These are phyloP conservation scores for Pestalotiopsis sp. DNA, from an alignment of 2,329 filamentous ascomycete genomes.

Conservation along the genomic window DNA sequence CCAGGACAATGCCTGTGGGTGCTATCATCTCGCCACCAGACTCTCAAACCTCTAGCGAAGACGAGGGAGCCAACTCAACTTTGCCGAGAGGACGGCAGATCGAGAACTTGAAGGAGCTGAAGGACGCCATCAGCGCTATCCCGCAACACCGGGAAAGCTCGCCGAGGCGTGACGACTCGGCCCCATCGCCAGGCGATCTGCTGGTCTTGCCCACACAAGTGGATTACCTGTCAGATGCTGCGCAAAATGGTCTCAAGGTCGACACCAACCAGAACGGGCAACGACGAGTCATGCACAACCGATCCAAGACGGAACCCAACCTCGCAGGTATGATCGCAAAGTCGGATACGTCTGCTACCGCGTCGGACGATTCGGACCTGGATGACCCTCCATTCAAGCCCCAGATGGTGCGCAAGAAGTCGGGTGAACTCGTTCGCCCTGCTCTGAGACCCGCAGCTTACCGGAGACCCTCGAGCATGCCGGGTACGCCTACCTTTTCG, in stretches of 20 bases:
- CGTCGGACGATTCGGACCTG: slow-evolving; percentile 61
- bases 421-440: slow-evolving; percentile 91
- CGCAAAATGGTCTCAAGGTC: slow-evolving; percentile 41
- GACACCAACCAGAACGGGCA: slow-evolving; percentile 34
- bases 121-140: slow-evolving; percentile 82
- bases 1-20: slow-evolving; percentile 73
- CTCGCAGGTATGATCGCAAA: slow-evolving; percentile 40
- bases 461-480: slow-evolving; percentile 91
- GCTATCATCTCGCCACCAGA: slow-evolving; percentile 92
- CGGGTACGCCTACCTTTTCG: slow-evolving; percentile 90
- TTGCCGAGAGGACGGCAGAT: slow-evolving; percentile 45
- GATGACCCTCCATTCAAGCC: slow-evolving; percentile 68
- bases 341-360: slow-evolving; percentile 49
- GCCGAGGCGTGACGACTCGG: slow-evolving; percentile 39
- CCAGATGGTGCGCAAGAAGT: slow-evolving; percentile 97
- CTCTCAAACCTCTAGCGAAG: slow-evolving; percentile 72
- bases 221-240: slow-evolving; percentile 33
- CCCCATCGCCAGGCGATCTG: slow-evolving; percentile 32
- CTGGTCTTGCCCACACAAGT: slow-evolving; percentile 38
- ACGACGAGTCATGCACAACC: slow-evolving; percentile 50
- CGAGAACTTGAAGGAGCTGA: slow-evolving; percentile 66
- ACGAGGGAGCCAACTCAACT: slow-evolving; percentile 60
- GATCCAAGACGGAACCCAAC: slow-evolving; percentile 58
- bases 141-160: slow-evolving; percentile 65
- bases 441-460: slow-evolving; percentile 81